Percentiles rank a stretch among this genome's conserved stretches.
Conservation (phyloP, 75 land plant species). For the Pinus albicaulis region DNA sequence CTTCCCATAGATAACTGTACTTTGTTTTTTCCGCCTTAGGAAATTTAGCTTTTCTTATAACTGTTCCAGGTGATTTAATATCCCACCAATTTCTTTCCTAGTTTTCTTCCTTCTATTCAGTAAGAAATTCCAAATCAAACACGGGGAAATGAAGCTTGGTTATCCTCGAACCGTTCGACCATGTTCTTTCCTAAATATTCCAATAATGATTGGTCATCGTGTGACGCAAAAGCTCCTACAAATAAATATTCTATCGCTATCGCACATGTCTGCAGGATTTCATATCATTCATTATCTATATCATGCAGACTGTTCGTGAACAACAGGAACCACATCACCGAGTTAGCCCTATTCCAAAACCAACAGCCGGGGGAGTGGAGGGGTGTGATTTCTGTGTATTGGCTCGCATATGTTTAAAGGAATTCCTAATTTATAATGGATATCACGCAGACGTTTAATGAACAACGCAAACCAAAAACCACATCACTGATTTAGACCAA, state of each 20-base stretch:
- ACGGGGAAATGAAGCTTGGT: not conserved
- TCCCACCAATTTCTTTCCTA: not conserved
- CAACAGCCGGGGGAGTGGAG: not conserved
- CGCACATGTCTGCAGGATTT: too few species aligned
- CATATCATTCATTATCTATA: too few species aligned
- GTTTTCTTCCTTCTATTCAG: too few species aligned
- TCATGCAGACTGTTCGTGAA: too few species aligned
- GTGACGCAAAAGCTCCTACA: not conserved
- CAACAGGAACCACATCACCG: not conserved
- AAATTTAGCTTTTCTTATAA: slow-evolving; percentile 1
- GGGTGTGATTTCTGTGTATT: too few species aligned
- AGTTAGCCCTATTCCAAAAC: not conserved
- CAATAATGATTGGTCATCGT: not conserved
- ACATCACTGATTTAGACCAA: too few species aligned
- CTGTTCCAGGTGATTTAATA: not conserved
- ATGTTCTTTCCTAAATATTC: not conserved
- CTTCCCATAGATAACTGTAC: not conserved
- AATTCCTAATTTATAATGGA: too few species aligned
- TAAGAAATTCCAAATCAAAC: too few species aligned
- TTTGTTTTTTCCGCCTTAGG: not conserved
- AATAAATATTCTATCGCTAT: not conserved
- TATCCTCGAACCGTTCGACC: not conserved
- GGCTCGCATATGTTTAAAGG: too few species aligned
- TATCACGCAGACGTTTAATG: too few species aligned
- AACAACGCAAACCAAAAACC: too few species aligned